Evolutionary conservation across 495 filamentous ascomycete genomes (phyloP).

Genomic region (Penicillium canariense): DNA sequence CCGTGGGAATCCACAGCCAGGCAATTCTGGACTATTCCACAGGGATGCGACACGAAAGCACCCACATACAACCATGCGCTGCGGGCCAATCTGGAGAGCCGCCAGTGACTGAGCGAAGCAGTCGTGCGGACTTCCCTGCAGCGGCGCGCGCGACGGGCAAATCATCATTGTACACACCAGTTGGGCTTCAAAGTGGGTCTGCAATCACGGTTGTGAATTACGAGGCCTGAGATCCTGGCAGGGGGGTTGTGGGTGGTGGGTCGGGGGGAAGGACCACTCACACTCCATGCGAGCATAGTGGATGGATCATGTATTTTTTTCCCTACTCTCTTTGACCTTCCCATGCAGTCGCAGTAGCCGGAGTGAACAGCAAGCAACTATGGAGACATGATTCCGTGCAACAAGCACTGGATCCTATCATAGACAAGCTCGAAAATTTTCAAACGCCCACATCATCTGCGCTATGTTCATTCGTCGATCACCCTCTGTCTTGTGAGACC

Average conservation of each 20-base stretch:
- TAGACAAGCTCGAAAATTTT: conserved; percentile 9
- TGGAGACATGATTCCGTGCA: too few relatives aligned
- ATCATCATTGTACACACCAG: conserved; percentile 42
- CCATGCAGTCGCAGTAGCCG: not conserved
- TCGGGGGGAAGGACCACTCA: not conserved
- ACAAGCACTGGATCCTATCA: not conserved
- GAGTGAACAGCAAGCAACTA: too few relatives aligned
- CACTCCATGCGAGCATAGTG: conserved; percentile 1
- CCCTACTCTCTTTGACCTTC: not conserved
- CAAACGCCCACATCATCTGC: conserved; percentile 13
- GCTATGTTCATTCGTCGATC: conserved; percentile 38
- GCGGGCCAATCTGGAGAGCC: conserved; percentile 20
- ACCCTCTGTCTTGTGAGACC: conserved; percentile 29
- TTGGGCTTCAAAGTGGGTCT: conserved; percentile 26
- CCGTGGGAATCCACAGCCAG: not conserved
- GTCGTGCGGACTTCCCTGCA: conserved; percentile 25
- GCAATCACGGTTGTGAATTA: conserved; percentile 22
- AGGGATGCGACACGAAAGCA: conserved; percentile 6
- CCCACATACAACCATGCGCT: not conserved
- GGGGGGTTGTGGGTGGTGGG: not conserved
- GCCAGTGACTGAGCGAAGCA: conserved; percentile 22
- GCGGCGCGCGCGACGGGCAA: conserved; percentile 27
- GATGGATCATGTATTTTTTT: conserved; percentile 6
- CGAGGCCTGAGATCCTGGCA: conserved; percentile 19
- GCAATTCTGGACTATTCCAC: too few relatives aligned